phyloP scores from a whole-genome alignment of 768 basidiomycete species.

The Mycena haematopus region DNA sequence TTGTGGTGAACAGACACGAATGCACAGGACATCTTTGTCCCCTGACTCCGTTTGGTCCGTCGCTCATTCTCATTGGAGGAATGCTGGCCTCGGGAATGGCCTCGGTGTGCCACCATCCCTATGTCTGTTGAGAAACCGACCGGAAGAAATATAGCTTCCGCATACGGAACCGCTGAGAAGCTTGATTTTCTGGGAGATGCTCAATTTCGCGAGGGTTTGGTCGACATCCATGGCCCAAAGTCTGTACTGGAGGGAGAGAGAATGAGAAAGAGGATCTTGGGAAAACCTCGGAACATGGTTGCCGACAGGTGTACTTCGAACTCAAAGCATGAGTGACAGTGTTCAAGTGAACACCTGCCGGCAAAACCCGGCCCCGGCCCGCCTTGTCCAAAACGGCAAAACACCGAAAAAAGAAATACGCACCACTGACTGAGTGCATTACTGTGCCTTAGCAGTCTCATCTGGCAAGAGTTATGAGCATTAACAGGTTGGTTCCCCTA shows the following conservation, averaged over 20 bases:
- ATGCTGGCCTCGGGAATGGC: slow-evolving; percentile 47
- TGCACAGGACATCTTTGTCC: slow-evolving; percentile 51
- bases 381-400: too few species aligned
- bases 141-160: neutral
- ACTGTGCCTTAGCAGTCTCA: too few species aligned
- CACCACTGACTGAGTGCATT: neutral
- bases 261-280: neutral
- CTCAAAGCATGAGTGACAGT: too few species aligned
- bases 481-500: slow-evolving; percentile 40
- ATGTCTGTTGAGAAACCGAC: neutral
- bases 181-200: slow-evolving; percentile 50
- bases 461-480: slow-evolving; percentile 7
- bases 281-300: neutral
- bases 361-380: neutral
- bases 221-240: slow-evolving; percentile 41
- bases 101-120: slow-evolving; percentile 59
- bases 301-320: too few species aligned
- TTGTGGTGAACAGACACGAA: slow-evolving; percentile 47
- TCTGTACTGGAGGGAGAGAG: neutral
- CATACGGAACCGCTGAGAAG: slow-evolving; percentile 49
- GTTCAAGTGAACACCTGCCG: too few species aligned
- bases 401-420: neutral
- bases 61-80: slow-evolving; percentile 52
- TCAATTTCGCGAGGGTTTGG: slow-evolving; percentile 43
- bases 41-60: slow-evolving; percentile 59